Evolutionary conservation across 108 stramenopile genomes (phyloP).

Genomic region (Skeletonema costatum): DNA sequence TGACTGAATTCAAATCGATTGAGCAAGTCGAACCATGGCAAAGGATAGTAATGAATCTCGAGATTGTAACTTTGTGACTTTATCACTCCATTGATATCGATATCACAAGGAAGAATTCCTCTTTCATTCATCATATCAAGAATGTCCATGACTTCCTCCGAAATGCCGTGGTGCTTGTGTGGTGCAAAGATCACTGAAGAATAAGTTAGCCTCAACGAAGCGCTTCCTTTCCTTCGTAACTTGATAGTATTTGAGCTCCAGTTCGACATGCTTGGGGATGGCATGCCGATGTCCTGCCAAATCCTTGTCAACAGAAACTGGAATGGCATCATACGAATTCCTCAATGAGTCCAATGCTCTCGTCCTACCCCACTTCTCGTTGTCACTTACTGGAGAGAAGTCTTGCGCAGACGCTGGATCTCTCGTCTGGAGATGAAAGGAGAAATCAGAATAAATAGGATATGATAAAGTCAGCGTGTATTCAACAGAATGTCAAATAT

Average conservation of each 20-base stretch:
- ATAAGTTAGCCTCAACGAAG: constrained; percentile 62
- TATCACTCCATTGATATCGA: constrained; percentile 67
- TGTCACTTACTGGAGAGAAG: constrained; percentile 25
- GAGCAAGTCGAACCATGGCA: constrained; percentile 79
- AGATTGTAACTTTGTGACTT: constrained; percentile 65
- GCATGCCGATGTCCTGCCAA: constrained; percentile 52
- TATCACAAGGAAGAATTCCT: constrained; percentile 57
- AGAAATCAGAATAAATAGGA: not conserved
- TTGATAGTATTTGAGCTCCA: constrained; percentile 78
- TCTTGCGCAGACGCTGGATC: constrained; percentile 44
- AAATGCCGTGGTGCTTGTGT: constrained; percentile 51
- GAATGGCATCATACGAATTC: constrained; percentile 52
- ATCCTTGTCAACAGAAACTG: constrained; percentile 59
- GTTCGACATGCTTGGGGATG: constrained; percentile 62
- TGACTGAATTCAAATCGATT: constrained; percentile 79
- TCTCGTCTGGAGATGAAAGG: constrained; percentile 60
- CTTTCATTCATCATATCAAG: constrained; percentile 47
- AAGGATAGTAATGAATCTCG: constrained; percentile 62
- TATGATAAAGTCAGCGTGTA: not conserved
- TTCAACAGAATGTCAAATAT: not conserved
- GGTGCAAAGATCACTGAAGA: constrained; percentile 69
- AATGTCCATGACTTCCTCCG: constrained; percentile 54
- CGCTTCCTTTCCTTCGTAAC: constrained; percentile 60
- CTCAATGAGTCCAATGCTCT: constrained; percentile 52
- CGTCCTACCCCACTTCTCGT: constrained; percentile 42